Conservation (phyloP, 1,284 basidiomycete species). For the Cryptococcus sp. region DNA sequence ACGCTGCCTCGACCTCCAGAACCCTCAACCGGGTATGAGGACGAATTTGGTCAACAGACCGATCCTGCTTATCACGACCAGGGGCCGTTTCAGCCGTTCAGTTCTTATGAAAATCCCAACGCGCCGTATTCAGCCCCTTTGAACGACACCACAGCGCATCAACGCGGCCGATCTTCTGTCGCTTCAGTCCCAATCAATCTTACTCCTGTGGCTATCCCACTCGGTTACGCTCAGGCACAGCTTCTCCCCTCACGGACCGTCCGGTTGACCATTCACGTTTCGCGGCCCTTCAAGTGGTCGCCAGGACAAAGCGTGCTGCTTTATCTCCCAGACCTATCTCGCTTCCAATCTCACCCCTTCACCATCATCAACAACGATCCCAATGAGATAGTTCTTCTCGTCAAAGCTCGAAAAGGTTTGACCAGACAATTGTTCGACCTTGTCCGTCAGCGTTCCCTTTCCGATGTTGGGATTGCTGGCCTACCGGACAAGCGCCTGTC, state of each 20-base stretch:
- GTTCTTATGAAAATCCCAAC: conserved; percentile 26
- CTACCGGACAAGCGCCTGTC: conserved; percentile 29
- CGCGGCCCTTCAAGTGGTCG: conserved; percentile 66
- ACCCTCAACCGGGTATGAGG: neutral
- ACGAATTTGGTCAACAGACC: conserved; percentile 18
- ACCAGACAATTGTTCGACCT: conserved; percentile 71
- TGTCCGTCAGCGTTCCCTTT: conserved; percentile 50
- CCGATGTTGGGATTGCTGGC: conserved; percentile 28
- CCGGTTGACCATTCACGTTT: conserved; percentile 68
- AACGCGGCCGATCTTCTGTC: neutral
- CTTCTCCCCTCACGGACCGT: conserved; percentile 75
- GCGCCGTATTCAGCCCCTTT: neutral
- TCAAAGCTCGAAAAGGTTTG: conserved; percentile 75
- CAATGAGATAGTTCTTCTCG: conserved; percentile 66
- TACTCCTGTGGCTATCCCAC: conserved; percentile 37
- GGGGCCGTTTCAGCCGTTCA: conserved; percentile 33
- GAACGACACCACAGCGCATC: conserved; percentile 3
- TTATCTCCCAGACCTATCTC: conserved; percentile 68
- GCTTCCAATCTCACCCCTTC: conserved; percentile 75
- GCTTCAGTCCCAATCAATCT: conserved; percentile 2
- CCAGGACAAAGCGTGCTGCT: conserved; percentile 68
- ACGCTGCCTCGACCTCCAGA: conserved; percentile 25
- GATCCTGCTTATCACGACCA: conserved; percentile 33
- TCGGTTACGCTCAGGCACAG: conserved; percentile 69
- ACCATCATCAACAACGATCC: conserved; percentile 73